Conservation (phyloP, 768 basidiomycete genomes). For the Panaeolus papilionaceus region DNA sequence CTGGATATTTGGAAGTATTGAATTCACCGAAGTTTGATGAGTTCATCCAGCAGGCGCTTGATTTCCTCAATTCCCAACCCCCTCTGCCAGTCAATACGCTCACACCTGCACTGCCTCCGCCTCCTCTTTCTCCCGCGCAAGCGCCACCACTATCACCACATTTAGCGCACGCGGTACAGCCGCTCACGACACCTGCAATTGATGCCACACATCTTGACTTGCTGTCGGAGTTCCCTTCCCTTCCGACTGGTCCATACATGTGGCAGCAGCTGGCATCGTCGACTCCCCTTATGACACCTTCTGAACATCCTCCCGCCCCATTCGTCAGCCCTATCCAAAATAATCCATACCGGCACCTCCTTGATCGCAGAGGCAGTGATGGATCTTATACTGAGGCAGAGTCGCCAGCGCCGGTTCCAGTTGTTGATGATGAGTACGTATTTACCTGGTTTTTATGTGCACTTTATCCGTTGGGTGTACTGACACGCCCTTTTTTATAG, state of each 20-base stretch:
- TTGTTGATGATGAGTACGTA: constrained; percentile 51
- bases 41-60: background rate
- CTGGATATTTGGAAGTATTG: background rate
- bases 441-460: constrained; percentile 19
- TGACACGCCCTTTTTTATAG: constrained; percentile 34
- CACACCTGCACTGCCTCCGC: background rate
- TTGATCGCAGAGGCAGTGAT: background rate
- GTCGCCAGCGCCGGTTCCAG: background rate
- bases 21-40: background rate
- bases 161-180: background rate
- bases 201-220: background rate
- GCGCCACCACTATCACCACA: background rate
- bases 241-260: background rate
- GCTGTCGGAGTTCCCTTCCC: background rate
- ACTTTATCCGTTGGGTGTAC: background rate
- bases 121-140: background rate
- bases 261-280: background rate
- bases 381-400: background rate
- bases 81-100: background rate
- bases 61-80: background rate
- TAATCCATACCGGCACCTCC: background rate
- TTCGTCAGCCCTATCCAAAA: background rate
- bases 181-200: background rate
- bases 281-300: background rate
- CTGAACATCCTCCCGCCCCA: background rate